Evolutionary conservation across 306 rosid species (phyloP), one percentile per base, ranked within the genome.

Genomic region (Fagus crenata): DNA sequence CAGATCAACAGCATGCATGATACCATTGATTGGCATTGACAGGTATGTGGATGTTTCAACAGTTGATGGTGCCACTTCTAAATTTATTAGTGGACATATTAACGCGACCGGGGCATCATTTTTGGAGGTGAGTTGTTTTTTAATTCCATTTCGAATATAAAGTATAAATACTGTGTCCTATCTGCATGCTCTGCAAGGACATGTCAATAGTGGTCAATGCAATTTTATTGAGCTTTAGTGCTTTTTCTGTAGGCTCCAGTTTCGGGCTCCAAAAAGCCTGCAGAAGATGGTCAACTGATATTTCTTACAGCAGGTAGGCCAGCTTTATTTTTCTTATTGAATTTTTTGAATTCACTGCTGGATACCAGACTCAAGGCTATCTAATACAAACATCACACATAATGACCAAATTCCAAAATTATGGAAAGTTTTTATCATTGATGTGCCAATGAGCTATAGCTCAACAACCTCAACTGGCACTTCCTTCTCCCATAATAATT

Each of bases 41-140:
- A 95, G 99, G 79, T 95, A 92, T 18, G 97, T 95, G 64, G 99
- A 95, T 86, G 90, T 90, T 79, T 95, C 98, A 77, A 95, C 98
- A 14, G 96, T 95, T 77, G 98, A 95, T 80, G 95, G 60, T 72
- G 82, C 78, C 54, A 92, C 97, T 76, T 92, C 97, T 69, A 89
- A 87, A 79, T 76, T 90, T 85, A 89, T 95, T 74, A 73, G 77
- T 77, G 89, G 74, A 69, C 89, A 68, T 69, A 85, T 95, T 67
- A 89, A 89, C 51, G 83, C 93, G 71, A 81, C 97, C 0, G 99
- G 96, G 49, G 99, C 99, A 53, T 80, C 71, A 60, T 95, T 88
- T 92, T 85, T 95, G 90, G 97, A 95, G 99, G 97, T 85, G 54
- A 77, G 54, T 78, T 64, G 3, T 37, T 74, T 71, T 63, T 59